Conservation (phyloP, 306 rosid species). For the Prunus campanulata region DNA sequence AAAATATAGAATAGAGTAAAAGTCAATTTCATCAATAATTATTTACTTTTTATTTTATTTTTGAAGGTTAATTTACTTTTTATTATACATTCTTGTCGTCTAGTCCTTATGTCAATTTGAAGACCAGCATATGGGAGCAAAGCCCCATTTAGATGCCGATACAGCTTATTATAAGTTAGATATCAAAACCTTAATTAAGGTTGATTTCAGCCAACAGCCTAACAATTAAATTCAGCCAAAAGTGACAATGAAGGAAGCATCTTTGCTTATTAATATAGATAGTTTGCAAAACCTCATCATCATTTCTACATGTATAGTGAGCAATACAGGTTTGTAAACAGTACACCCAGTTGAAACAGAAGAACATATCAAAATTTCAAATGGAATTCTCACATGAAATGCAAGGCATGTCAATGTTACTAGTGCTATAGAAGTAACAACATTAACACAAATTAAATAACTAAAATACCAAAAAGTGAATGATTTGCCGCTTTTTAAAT, state of each 20-base stretch:
- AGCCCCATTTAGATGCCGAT: too few relatives aligned
- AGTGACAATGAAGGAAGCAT: neutral
- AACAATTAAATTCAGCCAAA: neutral
- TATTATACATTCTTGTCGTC: too few relatives aligned
- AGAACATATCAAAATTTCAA: constrained; percentile 8
- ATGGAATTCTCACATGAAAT: constrained; percentile 1
- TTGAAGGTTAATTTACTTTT: too few relatives aligned
- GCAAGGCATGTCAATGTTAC: constrained; percentile 8
- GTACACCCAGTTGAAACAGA: neutral
- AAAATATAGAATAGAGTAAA: too few relatives aligned
- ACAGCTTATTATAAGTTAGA: too few relatives aligned
- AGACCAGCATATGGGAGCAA: too few relatives aligned
- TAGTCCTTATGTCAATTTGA: too few relatives aligned
- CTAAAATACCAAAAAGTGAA: neutral
- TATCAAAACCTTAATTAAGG: too few relatives aligned
- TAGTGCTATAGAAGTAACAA: neutral
- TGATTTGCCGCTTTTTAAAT: neutral
- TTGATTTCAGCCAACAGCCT: neutral
- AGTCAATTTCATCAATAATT: too few relatives aligned
- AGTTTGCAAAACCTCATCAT: neutral
- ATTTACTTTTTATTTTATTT: too few relatives aligned
- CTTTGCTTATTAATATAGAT: neutral
- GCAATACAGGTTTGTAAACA: neutral
- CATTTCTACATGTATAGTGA: neutral
- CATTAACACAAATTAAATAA: neutral